These are phyloP conservation scores for Fusarium chaquense DNA, from an alignment of 2,329 filamentous ascomycete genomes.

Conservation along the genomic window DNA sequence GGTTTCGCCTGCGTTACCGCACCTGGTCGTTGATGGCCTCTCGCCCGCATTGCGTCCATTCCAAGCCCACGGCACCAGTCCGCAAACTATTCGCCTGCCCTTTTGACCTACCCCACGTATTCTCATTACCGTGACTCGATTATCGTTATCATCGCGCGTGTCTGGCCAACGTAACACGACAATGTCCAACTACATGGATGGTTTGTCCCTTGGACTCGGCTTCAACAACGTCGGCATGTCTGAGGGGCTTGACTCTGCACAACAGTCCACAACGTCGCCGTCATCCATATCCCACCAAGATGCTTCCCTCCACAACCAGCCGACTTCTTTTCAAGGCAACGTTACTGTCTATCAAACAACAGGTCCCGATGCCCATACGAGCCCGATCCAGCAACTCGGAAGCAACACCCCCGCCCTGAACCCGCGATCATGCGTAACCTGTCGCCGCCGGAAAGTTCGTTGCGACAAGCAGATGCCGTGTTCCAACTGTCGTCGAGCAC, in stretches of 20 bases:
- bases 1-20: conserved; percentile 13
- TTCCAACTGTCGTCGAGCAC: conserved; percentile 77
- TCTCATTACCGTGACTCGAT: conserved; percentile 11
- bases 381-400: conserved; percentile 53
- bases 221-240: conserved; percentile 44
- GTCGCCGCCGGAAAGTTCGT: conserved; percentile 73
- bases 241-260: conserved; percentile 39
- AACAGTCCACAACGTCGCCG: conserved; percentile 42
- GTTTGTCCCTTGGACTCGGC: conserved; percentile 41
- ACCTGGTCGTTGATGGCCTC: conserved; percentile 32
- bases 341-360: conserved; percentile 57
- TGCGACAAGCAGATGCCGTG: conserved; percentile 84
- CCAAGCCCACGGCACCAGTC: conserved; percentile 19
- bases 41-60: conserved; percentile 15
- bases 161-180: conserved; percentile 34
- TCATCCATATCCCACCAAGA: conserved; percentile 44
- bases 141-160: conserved; percentile 1
- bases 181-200: conserved; percentile 44
- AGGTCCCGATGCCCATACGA: conserved; percentile 55
- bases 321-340: conserved; percentile 48
- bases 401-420: conserved; percentile 56
- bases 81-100: conserved; percentile 25
- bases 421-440: conserved; percentile 64
- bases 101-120: conserved; percentile 20
- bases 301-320: conserved; percentile 26